Evolutionary conservation across 192 early-diverging fungal genomes (phyloP).

Genomic region (Geranomyces michiganensis): DNA sequence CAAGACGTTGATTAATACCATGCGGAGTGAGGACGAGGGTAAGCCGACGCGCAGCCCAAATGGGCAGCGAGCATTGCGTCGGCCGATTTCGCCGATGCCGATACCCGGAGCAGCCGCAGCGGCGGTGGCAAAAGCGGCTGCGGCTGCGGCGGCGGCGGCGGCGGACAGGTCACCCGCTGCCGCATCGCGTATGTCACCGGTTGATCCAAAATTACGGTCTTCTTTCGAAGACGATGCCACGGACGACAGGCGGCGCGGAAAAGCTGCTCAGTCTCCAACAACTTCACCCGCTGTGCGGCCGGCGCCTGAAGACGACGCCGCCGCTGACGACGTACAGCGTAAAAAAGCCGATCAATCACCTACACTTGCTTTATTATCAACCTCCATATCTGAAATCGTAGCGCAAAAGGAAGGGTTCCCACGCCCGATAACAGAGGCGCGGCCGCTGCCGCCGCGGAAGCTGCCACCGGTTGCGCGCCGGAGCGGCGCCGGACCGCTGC

Average conservation of each 20-base stretch:
- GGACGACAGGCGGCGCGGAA: no score
- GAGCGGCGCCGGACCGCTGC: neutral
- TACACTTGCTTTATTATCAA: neutral
- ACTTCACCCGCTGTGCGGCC: no score
- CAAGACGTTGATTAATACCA: slow-evolving; percentile 13
- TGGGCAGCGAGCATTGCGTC: no score
- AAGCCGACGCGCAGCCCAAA: neutral
- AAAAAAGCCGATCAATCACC: no score
- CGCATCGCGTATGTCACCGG: no score
- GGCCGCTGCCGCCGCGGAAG: neutral
- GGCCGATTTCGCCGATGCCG: neutral
- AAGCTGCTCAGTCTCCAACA: no score
- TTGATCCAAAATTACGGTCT: no score
- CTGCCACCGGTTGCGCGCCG: neutral
- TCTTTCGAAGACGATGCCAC: no score
- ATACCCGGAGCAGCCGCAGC: neutral
- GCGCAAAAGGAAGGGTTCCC: slow-evolving; percentile 3
- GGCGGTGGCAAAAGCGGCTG: neutral
- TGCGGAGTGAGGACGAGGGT: slow-evolving; percentile 19
- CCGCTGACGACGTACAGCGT: no score
- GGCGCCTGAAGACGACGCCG: no score
- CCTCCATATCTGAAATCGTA: neutral
- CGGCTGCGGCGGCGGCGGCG: neutral
- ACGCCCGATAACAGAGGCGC: neutral
- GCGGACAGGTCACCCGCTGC: neutral